Base-by-base conservation (phyloP, 257 asterid species). In the Plantago major region DNA sequence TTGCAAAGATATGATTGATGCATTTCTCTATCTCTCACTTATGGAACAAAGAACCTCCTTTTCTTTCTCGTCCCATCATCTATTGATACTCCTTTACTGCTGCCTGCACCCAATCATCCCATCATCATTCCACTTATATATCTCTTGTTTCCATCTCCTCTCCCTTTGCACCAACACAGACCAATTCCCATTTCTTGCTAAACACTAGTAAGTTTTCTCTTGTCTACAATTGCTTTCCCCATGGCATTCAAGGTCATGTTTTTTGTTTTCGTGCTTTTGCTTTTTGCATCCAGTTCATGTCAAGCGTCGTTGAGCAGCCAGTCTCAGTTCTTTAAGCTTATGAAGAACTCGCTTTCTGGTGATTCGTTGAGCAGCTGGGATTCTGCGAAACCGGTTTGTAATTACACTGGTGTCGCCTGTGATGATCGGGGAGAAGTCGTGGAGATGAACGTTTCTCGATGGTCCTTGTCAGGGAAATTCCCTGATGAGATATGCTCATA, bases 391-490 rank as follows among this genome's bases (percentile, higher is more conserved):
- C 18, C 66, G 46, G 60, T 62, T 43, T 93, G 97, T 72, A 81
- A 72, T 60, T 80, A 65, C 48, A 67, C 73, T 0, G 97, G 99
- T 15, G 52, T 89, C 45, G 67, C 74, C 17, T 93, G 99, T 40
- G 88, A 93, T 49, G 67, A 67, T 16, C 62, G 45, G 18, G 77
- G 77, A 13, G 46, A 79, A 13, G 67, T 93, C 56, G 74, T 79
- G 17, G 63, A 61, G 66, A 64, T 93, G 18, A 88, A 89, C 62
- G 68, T 93, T 69, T 60, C 94, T 0, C 80, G 84, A 9, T 82
- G 97, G 96, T 72, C 76, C 0, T 67, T 93, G 42, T 62, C 84
- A 3, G 99, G 96, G 6, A 58, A 37, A 6, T 78, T 93, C 26
- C 96, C 97, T 1, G 74, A 63, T 14, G 68, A 82, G 1, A 57